These are phyloP conservation scores for Diversispora epigaea DNA, from an alignment of 192 early-diverging fungal genomes.

Conservation along the genomic window DNA sequence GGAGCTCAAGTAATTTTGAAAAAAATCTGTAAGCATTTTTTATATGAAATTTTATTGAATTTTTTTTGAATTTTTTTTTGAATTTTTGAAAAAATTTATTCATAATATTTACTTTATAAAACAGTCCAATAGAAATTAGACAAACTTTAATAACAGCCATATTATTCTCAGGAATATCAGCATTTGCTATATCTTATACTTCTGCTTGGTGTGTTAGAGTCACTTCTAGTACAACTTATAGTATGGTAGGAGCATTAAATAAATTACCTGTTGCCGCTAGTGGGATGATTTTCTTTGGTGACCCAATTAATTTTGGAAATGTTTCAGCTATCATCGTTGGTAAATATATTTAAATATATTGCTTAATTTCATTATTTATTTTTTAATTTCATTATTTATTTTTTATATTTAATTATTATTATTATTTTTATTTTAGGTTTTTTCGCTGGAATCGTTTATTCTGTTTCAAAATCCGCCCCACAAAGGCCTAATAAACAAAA, in stretches of 20 bases:
- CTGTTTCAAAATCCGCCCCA: slow-evolving; percentile 7
- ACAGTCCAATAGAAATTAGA: slow-evolving; percentile 47
- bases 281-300: slow-evolving; percentile 94
- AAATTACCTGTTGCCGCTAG: slow-evolving; percentile 94
- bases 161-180: slow-evolving; percentile 74
- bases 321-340: slow-evolving; percentile 88
- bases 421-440: slow-evolving; percentile 12
- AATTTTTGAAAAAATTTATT: no score
- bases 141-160: slow-evolving; percentile 64
- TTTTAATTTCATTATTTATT: no score
- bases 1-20: slow-evolving; percentile 57
- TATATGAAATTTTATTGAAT: background rate
- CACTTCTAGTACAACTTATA: slow-evolving; percentile 77
- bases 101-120: background rate
- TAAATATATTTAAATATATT: background rate
- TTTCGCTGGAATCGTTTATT: slow-evolving; percentile 13
- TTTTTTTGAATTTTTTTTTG: no score
- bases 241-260: slow-evolving; percentile 99
- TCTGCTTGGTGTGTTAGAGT: slow-evolving; percentile 82
- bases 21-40: slow-evolving; percentile 55
- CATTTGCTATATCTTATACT: slow-evolving; percentile 88
- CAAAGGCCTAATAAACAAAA: background rate
- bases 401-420: background rate
- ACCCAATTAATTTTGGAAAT: slow-evolving; percentile 76
- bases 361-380: background rate